A percentile compares a stretch with the other conserved stretches of the same genome.
These are phyloP conservation scores for Avena eriantha DNA, from an alignment of 176 grass and related monocot genomes.

Conservation along the genomic window DNA sequence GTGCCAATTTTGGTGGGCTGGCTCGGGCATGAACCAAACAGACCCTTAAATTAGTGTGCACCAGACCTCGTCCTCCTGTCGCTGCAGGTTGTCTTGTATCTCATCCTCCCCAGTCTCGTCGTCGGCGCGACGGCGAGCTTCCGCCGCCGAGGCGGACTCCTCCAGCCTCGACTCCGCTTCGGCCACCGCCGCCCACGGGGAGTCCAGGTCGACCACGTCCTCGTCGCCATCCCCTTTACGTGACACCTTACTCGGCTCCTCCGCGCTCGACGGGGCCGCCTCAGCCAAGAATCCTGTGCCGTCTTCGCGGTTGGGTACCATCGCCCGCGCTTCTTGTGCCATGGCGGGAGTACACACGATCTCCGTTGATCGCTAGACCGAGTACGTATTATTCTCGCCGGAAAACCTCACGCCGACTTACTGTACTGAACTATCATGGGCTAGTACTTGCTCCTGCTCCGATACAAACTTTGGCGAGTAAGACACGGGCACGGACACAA, in stretches of 20 bases:
- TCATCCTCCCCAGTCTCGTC: neutral
- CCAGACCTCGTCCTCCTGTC: conserved; percentile 46
- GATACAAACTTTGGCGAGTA: too few species aligned
- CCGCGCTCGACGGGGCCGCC: neutral
- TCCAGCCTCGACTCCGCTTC: conserved; percentile 43
- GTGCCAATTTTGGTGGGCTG: too few species aligned
- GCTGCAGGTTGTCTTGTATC: conserved; percentile 39
- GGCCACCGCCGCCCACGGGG: conserved; percentile 35
- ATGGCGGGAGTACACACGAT: neutral
- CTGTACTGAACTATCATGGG: too few species aligned
- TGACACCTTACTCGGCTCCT: neutral
- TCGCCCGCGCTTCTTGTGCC: too few species aligned
- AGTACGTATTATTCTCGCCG: too few species aligned
- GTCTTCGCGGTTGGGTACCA: too few species aligned
- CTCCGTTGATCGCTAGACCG: neutral
- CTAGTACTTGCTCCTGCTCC: too few species aligned
- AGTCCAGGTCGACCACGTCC: conserved; percentile 46
- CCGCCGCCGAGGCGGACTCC: neutral
- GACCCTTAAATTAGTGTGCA: neutral
- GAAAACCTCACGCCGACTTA: too few species aligned
- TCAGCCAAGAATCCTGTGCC: neutral
- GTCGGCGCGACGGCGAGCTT: neutral
- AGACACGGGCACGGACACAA: too few species aligned
- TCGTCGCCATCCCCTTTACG: neutral
- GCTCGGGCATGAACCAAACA: too few species aligned